A percentile compares a stretch with the other conserved stretches of the same genome.
These are phyloP conservation scores for Babjeviella inositovora DNA, from an alignment of 805 yeast species.

Conservation along the genomic window DNA sequence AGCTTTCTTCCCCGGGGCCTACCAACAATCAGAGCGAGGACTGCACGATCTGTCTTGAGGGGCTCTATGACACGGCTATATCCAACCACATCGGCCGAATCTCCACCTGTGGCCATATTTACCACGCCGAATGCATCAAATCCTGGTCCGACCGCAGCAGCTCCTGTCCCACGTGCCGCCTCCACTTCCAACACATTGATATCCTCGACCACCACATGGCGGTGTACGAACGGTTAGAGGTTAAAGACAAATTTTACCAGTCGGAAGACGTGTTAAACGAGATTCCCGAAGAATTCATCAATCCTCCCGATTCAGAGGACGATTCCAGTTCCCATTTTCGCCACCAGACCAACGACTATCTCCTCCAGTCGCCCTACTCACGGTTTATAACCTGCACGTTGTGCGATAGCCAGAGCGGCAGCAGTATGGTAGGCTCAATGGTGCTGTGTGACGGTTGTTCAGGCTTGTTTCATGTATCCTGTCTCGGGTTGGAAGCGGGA, in stretches of 20 bases:
- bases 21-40: slow-evolving; percentile 8
- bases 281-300: slow-evolving; percentile 18
- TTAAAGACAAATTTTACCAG: slow-evolving; percentile 15
- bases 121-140: slow-evolving; percentile 39
- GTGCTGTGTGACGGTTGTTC: slow-evolving; percentile 18
- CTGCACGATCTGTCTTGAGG: slow-evolving; percentile 53
- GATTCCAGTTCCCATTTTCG: slow-evolving; percentile 1
- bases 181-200: slow-evolving; percentile 20
- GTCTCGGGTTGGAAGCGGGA: slow-evolving; percentile 14
- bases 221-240: slow-evolving; percentile 4
- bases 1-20: too few relatives aligned
- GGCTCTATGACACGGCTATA: slow-evolving; percentile 7
- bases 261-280: slow-evolving; percentile 17
- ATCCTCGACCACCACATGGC: slow-evolving; percentile 6
- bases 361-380: not conserved
- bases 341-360: slow-evolving; percentile 1
- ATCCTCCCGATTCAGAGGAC: too few relatives aligned
- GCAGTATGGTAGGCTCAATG: too few relatives aligned
- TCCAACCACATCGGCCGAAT: slow-evolving; percentile 9
- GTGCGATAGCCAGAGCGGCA: slow-evolving; percentile 6
- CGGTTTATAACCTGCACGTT: not conserved
- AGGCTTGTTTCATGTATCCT: slow-evolving; percentile 18
- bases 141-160: slow-evolving; percentile 43
- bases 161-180: slow-evolving; percentile 48
- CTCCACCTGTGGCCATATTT: slow-evolving; percentile 35